phyloP scores from a whole-genome alignment of 176 grass and related monocot genomes.

The Juncus effusus region DNA sequence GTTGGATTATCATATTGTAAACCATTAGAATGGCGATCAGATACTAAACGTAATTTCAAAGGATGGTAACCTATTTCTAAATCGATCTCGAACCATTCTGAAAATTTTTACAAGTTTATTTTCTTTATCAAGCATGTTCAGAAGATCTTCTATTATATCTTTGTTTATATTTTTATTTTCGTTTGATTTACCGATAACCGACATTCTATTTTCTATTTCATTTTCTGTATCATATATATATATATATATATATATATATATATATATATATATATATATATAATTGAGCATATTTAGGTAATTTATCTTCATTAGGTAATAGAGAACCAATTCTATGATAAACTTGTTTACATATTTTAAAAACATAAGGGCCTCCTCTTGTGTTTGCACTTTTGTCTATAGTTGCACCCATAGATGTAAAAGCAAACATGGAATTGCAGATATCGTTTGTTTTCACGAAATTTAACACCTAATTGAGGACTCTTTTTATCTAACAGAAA shows the following conservation, averaged over 20 bases:
- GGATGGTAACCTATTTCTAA: not conserved
- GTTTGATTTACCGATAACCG: too few species aligned
- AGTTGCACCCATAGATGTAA: not conserved
- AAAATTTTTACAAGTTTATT: not conserved
- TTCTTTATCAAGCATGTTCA: not conserved
- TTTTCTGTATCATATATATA: constrained; percentile 9
- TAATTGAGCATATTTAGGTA: constrained; percentile 14
- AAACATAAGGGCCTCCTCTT: not conserved
- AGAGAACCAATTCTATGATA: not conserved
- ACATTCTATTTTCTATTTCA: not conserved
- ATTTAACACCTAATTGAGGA: not conserved
- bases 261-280: constrained; percentile 22
- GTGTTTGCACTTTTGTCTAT: not conserved
- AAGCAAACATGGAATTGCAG: constrained; percentile 41
- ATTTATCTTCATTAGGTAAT: not conserved
- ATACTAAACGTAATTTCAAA: too few species aligned
- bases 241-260: constrained; percentile 28
- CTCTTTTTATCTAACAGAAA: too few species aligned
- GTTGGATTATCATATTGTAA: too few species aligned
- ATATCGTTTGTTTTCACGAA: constrained; percentile 12
- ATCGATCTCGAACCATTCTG: not conserved
- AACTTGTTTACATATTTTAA: not conserved
- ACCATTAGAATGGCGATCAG: too few species aligned
- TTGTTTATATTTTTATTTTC: too few species aligned
- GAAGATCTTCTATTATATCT: too few species aligned